These are phyloP conservation scores for Alternaria sp. DNA, from an alignment of 2,329 filamentous ascomycete genomes.

Conservation along the genomic window DNA sequence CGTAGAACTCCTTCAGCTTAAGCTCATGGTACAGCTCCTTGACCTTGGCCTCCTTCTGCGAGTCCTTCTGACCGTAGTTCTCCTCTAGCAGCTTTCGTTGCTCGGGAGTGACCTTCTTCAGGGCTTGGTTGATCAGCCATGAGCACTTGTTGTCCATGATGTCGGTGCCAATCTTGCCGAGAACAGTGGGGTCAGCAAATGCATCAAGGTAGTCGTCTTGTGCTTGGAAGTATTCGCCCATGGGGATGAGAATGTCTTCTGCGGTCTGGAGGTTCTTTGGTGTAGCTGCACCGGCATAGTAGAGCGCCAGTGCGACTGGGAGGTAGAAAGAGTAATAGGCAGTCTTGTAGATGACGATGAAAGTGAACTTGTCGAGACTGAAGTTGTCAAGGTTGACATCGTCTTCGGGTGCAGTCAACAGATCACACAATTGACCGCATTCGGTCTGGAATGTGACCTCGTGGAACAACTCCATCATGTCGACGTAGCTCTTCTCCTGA, in stretches of 20 bases:
- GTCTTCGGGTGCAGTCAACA: constrained; percentile 95
- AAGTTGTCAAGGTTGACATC: constrained; percentile 93
- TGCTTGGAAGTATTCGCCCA: constrained; percentile 99
- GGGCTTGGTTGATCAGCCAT: constrained; percentile 95
- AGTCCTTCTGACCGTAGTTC: constrained; percentile 94
- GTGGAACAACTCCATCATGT: constrained; percentile 95
- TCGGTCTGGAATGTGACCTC: constrained; percentile 94
- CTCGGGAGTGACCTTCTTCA: constrained; percentile 78
- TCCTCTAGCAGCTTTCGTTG: constrained; percentile 88
- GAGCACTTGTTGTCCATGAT: constrained; percentile 99
- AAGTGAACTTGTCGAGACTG: constrained; percentile 91
- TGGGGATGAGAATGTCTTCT: constrained; percentile 90
- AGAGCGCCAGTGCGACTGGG: constrained; percentile 86
- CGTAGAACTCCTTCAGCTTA: constrained; percentile 80
- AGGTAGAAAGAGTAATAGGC: constrained; percentile 99
- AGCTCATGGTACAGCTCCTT: constrained; percentile 91
- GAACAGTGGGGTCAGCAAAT: constrained; percentile 88
- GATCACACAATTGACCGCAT: constrained; percentile 90
- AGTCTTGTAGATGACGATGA: constrained; percentile 99
- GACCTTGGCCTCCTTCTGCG: constrained; percentile 78
- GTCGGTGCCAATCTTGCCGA: constrained; percentile 98
- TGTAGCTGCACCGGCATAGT: constrained; percentile 84
- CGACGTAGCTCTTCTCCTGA: constrained; percentile 83
- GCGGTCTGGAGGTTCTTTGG: constrained; percentile 87
- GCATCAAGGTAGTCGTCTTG: constrained; percentile 99